Evolutionary conservation across 2,329 filamentous ascomycete species (phyloP).

Genomic region (Metarhizium anisopliae): DNA sequence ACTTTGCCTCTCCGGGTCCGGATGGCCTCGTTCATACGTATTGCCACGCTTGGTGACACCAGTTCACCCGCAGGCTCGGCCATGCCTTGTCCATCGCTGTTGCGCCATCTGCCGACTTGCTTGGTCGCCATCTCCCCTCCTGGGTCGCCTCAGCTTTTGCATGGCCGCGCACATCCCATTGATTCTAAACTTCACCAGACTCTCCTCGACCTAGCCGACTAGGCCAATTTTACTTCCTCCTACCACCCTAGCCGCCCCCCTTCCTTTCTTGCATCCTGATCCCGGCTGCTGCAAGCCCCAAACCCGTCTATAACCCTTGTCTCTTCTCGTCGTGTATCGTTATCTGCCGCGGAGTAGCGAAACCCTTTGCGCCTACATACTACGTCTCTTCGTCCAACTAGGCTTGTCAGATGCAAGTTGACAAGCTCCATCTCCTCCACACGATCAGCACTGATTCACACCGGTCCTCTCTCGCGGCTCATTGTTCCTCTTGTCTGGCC

Average conservation of each 20-base stretch:
- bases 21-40: background rate
- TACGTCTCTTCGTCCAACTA: background rate
- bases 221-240: background rate
- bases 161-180: too few species aligned
- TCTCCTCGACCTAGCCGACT: background rate
- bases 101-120: too few species aligned
- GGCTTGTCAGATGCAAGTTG: background rate
- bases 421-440: conserved; percentile 1
- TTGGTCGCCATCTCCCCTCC: too few species aligned
- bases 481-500: background rate
- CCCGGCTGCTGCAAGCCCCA: conserved; percentile 1
- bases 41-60: background rate
- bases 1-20: background rate
- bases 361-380: too few species aligned
- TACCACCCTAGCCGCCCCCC: background rate
- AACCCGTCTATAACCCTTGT: background rate
- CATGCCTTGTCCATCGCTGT: too few species aligned
- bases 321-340: background rate
- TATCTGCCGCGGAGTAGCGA: background rate
- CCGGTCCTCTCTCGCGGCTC: background rate
- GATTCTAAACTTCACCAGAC: too few species aligned
- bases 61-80: background rate
- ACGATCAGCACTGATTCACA: conserved; percentile 1
- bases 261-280: background rate
- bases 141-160: too few species aligned